Evolutionary conservation across 2,329 filamentous ascomycete genomes (phyloP), one percentile per base, ranked within the genome.

Genomic region (Cladosporium colombiae): DNA sequence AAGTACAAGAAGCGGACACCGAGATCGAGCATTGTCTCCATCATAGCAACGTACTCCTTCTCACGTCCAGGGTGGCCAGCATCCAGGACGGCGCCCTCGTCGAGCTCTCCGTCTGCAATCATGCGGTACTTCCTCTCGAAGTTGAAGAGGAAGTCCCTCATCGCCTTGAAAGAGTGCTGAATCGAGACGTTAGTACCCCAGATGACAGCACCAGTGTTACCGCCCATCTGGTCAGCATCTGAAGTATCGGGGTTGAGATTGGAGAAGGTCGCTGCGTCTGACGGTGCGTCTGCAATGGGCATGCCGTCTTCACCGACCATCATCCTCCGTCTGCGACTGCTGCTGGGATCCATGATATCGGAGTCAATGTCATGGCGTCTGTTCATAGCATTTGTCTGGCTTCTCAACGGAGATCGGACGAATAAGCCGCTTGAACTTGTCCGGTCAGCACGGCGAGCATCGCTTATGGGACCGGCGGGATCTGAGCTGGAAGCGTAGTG

Each of bases 151-250:
- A 99, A 99, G 69, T 95, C 93, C 75, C 95, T 94, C 83, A 97
- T 96, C 0, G 89, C 85, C 61, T 88, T 87, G 78, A 96, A 91
- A 0, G 92, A 93, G 76, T 98, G 93, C 67, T 92, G 88, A 62
- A 99, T 90, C 5, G 94, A 97, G 59, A 99, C 91, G 46, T 96
- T 98, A 52, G 95, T 99, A 77, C 95, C 95, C 95, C 95, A 99
- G 69, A 99, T 94, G 66, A 96, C 87, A 71, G 90, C 88, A 65
- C 90, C 89, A 46, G 91, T 91, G 66, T 87, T 87, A 1, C 93
- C 95, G 46, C 93, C 94, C 49, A 97, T 86, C 0, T 85, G 87
- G 74, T 97, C 91, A 0, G 95, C 95, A 77, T 99, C 95, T 2
- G 94, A 97, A 7, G 93, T 97, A 69, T 90, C 90, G 0, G 92